Base-by-base conservation (phyloP, 352 stramenopile species). In the Globisporangium acanthophoron region DNA sequence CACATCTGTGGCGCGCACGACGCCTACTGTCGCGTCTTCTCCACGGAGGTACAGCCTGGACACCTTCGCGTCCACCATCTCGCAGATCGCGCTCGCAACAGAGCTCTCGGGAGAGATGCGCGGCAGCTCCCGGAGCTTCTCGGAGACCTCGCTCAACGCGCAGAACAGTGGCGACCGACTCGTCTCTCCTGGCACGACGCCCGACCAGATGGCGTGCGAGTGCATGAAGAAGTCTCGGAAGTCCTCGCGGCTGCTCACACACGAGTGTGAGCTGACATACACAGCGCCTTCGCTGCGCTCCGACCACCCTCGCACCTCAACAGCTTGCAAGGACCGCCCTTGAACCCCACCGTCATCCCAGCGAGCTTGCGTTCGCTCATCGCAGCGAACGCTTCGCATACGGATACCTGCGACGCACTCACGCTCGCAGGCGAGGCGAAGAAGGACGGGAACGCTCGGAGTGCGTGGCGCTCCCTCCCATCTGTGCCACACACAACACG, bases 1-100 rank as follows among this genome's bases (percentile, higher is more conserved):
- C 1, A 90, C 61, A 41, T 88, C 78, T 5, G 67, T 71, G 31
- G 78, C 74, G 3, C 78, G 78, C 6, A 90, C 55, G 15, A 70
- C 66, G 0, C 78, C 76, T 6, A 27, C 40, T 31, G 40, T 52
- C 13, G 27, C 5, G 15, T 35, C 29, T 16, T 40, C 15, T 13
- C 5, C 13, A 13, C 37, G 12, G 13, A 33, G 31, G 18, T 56
- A 44, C 37, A 37, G 24, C 49, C 44, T n/a, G 3, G 59, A 70
- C 9, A 59, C 59, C 11, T 52, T 64, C 11, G 68, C 66, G 37
- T 71, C 47, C 3, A 78, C 51, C 76, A 90, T 88, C 12, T 58
- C 59, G 5, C 69, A 54, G 47, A 88, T 59, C n/a, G 74, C 69
- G 46, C 59, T 65, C 1, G 74, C 76, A 20, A 87, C 59, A 2